Percentiles rank a stretch among this genome's conserved stretches.
Evolutionary conservation across 768 basidiomycete species (phyloP).

Genomic region (Suillus hirtellus): DNA sequence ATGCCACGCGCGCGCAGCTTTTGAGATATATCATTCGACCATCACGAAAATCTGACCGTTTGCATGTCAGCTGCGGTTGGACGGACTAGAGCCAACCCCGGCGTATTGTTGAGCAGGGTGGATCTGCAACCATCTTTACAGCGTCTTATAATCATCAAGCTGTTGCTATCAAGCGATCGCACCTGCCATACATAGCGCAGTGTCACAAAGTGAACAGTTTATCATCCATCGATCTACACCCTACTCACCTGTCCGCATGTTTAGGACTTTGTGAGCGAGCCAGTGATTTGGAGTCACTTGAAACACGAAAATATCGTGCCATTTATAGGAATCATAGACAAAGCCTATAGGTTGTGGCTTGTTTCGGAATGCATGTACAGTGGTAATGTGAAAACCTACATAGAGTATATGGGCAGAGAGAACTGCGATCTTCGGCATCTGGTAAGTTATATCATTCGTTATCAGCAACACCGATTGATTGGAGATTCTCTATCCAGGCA

Average conservation of each 20-base stretch:
- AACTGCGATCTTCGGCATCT: conserved; percentile 10
- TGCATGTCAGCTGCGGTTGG: conserved; percentile 12
- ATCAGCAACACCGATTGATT: neutral
- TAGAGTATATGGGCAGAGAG: neutral
- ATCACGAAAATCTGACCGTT: conserved; percentile 29
- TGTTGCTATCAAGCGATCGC: conserved; percentile 27
- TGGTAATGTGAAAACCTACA: conserved; percentile 19
- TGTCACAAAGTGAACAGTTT: neutral
- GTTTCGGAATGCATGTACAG: conserved; percentile 26
- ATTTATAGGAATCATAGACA: conserved; percentile 24
- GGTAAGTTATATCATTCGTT: conserved; percentile 8
- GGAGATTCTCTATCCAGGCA: neutral
- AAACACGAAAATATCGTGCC: conserved; percentile 29
- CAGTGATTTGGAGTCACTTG: conserved; percentile 29
- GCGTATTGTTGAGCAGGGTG: conserved; percentile 14
- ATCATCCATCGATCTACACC: neutral
- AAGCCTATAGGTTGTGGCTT: conserved; percentile 18
- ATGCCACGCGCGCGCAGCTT: conserved; percentile 18
- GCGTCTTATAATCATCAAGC: conserved; percentile 16
- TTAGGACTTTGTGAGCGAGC: conserved; percentile 28
- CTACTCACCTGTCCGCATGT: neutral
- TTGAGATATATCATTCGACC: conserved; percentile 25
- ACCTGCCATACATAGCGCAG: neutral
- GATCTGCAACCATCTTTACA: conserved; percentile 22
- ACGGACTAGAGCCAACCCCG: neutral